These are phyloP conservation scores for Sanguinoderma infundibulare DNA, from an alignment of 1,284 basidiomycete genomes.

Conservation along the genomic window DNA sequence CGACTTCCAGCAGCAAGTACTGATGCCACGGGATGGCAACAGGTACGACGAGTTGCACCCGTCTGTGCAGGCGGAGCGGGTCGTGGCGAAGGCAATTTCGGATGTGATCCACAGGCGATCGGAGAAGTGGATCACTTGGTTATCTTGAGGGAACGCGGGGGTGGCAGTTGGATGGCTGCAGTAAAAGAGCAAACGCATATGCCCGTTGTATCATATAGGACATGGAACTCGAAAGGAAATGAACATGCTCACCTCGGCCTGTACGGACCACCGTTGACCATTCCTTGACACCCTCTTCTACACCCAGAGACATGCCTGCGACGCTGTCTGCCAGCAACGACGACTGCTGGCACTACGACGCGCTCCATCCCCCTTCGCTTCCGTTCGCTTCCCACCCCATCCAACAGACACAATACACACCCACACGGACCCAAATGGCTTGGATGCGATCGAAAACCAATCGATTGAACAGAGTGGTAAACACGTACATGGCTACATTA, in stretches of 20 bases:
- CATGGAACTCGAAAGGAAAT: too few species aligned
- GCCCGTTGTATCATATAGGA: neutral
- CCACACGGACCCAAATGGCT: neutral
- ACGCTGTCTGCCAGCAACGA: too few species aligned
- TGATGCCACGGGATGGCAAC: neutral
- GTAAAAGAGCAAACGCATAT: neutral
- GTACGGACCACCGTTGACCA: too few species aligned
- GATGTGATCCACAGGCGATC: constrained; percentile 15
- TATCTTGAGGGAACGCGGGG: neutral
- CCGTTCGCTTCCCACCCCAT: neutral
- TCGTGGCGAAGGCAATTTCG: constrained; percentile 21
- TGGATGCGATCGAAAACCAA: neutral
- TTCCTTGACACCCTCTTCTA: too few species aligned
- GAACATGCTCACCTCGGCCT: too few species aligned
- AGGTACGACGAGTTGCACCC: constrained; percentile 29
- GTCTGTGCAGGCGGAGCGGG: constrained; percentile 21
- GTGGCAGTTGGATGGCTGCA: neutral
- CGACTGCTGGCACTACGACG: too few species aligned
- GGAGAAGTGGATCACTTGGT: constrained; percentile 7
- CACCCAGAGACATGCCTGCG: too few species aligned
- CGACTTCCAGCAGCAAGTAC: neutral
- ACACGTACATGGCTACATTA: constrained; percentile 7
- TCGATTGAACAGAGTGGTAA: neutral
- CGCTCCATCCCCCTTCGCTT: too few species aligned
- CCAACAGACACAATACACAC: neutral